Conservation (phyloP, 495 filamentous ascomycete genomes). For the Xeromyces bisporus region DNA sequence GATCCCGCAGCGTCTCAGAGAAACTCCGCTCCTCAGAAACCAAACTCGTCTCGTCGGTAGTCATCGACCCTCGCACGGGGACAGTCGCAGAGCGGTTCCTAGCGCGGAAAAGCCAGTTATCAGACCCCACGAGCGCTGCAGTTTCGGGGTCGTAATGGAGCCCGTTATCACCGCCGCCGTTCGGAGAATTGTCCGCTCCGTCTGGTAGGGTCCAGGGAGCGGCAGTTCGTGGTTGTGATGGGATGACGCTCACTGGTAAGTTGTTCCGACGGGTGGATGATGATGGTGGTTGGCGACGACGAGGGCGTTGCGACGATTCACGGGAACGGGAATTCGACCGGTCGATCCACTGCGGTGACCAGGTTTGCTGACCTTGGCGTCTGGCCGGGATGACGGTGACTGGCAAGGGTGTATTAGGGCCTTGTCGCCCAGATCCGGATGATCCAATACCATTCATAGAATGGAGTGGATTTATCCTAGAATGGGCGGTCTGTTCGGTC, state of each 20-base stretch:
- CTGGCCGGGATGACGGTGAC: slow-evolving; percentile 56
- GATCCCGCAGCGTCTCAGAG: no score
- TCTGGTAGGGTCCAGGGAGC: slow-evolving; percentile 25
- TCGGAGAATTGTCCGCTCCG: slow-evolving; percentile 9
- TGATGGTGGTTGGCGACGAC: slow-evolving; percentile 3
- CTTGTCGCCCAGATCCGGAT: slow-evolving; percentile 12
- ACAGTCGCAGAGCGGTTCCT: no score
- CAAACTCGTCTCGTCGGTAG: no score
- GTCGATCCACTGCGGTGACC: slow-evolving; percentile 23
- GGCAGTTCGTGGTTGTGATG: slow-evolving; percentile 19
- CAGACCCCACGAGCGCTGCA: slow-evolving; percentile 24
- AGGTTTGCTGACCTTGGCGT: slow-evolving; percentile 31
- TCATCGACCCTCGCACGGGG: no score
- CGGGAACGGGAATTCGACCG: slow-evolving; percentile 5
- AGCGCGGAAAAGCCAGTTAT: no score
- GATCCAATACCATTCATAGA: slow-evolving; percentile 12
- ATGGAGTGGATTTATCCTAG: slow-evolving; percentile 23
- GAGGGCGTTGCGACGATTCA: slow-evolving; percentile 7
- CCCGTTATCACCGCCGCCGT: slow-evolving; percentile 14
- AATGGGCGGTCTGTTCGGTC: slow-evolving; percentile 8
- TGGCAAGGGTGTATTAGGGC: slow-evolving; percentile 26
- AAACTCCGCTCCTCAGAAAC: no score
- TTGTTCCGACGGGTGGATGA: slow-evolving; percentile 5
- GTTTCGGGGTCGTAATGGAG: slow-evolving; percentile 30
- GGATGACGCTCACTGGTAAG: slow-evolving; percentile 23